Conservation (phyloP, 345 rosid species). For the Mallotus nudiflorus region DNA sequence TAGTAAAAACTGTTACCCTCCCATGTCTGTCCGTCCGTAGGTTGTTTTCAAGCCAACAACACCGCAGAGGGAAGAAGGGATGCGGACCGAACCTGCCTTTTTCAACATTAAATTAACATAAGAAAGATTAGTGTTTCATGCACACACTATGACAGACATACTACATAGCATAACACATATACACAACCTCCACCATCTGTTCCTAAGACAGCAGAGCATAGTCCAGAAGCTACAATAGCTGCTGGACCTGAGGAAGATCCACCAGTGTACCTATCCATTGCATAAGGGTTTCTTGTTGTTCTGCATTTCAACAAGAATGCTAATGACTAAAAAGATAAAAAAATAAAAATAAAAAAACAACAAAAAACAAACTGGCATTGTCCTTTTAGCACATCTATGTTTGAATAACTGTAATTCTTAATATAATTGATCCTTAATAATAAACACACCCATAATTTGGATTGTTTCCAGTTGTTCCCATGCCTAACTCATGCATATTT, state of each 20-base stretch:
- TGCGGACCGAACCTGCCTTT: slow-evolving; percentile 77
- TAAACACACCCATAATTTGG: slow-evolving; percentile 76
- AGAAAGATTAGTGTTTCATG: slow-evolving; percentile 13
- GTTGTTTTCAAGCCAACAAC: slow-evolving; percentile 86
- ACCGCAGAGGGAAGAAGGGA: slow-evolving; percentile 84
- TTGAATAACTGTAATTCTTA: background rate
- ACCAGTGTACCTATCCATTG: slow-evolving; percentile 77
- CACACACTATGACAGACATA: too few relatives aligned
- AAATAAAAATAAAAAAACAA: background rate
- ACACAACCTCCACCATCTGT: slow-evolving; percentile 93
- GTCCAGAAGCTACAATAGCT: slow-evolving; percentile 85
- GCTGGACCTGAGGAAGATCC: slow-evolving; percentile 97
- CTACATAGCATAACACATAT: slow-evolving; percentile 21
- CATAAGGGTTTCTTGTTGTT: slow-evolving; percentile 92
- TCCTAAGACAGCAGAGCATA: slow-evolving; percentile 93
- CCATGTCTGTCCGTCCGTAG: slow-evolving; percentile 70
- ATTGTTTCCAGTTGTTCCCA: slow-evolving; percentile 96
- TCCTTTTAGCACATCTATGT: background rate
- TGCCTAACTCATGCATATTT: slow-evolving; percentile 91
- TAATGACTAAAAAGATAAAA: background rate
- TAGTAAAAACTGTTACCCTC: slow-evolving; percentile 49
- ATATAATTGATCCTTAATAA: slow-evolving; percentile 8
- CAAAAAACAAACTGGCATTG: background rate
- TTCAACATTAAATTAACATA: slow-evolving; percentile 17
- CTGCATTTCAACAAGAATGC: slow-evolving; percentile 38